Evolutionary conservation across 2,329 filamentous ascomycete genomes (phyloP), one percentile per base, ranked within the genome.

Genomic region (Herpotrichia juniperi): DNA sequence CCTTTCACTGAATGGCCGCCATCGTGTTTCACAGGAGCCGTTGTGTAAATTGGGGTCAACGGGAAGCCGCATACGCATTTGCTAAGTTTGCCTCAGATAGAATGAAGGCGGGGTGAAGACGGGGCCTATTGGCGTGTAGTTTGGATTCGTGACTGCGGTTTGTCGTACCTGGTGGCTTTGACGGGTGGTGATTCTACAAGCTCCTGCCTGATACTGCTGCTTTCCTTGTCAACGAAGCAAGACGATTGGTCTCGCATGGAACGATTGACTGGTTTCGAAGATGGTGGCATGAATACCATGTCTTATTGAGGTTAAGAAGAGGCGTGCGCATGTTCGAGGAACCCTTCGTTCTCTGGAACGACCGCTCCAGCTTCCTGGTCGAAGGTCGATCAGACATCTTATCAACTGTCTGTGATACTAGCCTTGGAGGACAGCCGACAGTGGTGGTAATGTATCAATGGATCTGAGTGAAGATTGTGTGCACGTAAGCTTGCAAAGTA

Each of bases 121-220:
- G 12, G 34, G 34, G 6, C 34, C 34, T 37, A 37, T 37, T 17
- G 34, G 7, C 7, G 16, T 7, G 8, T 12, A 8, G 34, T 37
- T 37, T 37, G 17, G 34, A 37, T 37, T 37, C 34, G 34, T 37
- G 37, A 16, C 8, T 19, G 37, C 21, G 37, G 17, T 19, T 40
- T n/a, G 37, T 40, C 19, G 37, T 40, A 25, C 37, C 4, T 40
- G 37, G 37, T 40, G 37, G 37, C 37, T 40, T 40, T 19, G 21
- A 11, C 19, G 37, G 25, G 37, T 4, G 37, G 8, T 5, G 3
- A 21, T 40, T 40, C 37, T 11, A 40, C 37, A 12, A 40, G 21
- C 19, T 8, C 37, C 11, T 21, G 19, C 37, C 37, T 40, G 37
- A 25, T 40, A 21, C 37, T 40, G 12, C 37, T 7, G 12, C 9